A percentile compares a stretch with the other conserved stretches of the same genome.
Conservation (phyloP, 2,329 filamentous ascomycete species). For the Colletotrichum noveboracense region DNA sequence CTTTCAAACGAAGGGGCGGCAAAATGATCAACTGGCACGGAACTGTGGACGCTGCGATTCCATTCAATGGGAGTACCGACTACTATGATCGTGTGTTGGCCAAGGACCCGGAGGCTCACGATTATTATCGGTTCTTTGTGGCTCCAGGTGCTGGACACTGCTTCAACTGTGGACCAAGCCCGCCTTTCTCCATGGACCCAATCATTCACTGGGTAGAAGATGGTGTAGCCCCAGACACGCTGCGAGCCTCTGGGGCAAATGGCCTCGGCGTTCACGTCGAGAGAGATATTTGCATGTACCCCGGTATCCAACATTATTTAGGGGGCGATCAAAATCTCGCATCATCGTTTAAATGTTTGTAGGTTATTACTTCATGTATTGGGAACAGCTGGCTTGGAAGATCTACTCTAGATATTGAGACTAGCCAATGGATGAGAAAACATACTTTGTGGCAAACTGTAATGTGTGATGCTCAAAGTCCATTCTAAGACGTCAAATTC, state of each 20-base stretch:
- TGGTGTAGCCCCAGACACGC: not conserved
- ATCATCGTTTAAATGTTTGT: not conserved
- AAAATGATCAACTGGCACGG: conserved; percentile 49
- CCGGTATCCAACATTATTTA: not conserved
- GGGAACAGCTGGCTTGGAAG: not conserved
- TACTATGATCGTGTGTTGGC: conserved; percentile 25
- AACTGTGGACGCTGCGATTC: conserved; percentile 38
- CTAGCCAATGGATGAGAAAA: not conserved
- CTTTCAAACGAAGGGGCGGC: conserved; percentile 36
- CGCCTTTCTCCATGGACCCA: not conserved
- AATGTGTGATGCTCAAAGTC: not conserved
- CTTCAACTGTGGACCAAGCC: not conserved
- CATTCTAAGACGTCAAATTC: not conserved
- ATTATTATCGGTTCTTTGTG: conserved; percentile 55
- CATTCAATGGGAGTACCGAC: conserved; percentile 31
- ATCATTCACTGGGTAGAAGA: not conserved
- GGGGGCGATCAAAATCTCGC: not conserved
- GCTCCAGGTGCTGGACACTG: conserved; percentile 59
- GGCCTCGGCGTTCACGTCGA: not conserved
- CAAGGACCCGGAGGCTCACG: conserved; percentile 36
- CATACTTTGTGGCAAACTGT: not conserved
- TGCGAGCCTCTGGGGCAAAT: not conserved
- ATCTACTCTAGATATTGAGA: not conserved
- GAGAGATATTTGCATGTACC: not conserved
- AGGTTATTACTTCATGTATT: not conserved